Conservation (phyloP, 2,329 filamentous ascomycete genomes). For the Botrytis paeoniae region DNA sequence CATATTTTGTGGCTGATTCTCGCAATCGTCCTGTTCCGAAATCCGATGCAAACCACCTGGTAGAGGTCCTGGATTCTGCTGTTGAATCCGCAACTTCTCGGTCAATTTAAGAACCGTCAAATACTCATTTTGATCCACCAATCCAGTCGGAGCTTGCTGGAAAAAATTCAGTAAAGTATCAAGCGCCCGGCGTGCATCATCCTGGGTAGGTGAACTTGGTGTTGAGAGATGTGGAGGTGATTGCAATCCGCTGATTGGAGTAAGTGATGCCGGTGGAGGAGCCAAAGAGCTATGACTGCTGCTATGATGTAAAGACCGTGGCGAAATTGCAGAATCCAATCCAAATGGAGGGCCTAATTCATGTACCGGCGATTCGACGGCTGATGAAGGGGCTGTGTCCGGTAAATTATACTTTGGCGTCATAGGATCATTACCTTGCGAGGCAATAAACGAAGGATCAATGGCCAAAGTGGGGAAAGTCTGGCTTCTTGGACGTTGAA, state of each 20-base stretch:
- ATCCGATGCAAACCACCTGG: constrained; percentile 43
- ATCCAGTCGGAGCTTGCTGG: constrained; percentile 60
- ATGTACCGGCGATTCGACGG: constrained; percentile 50
- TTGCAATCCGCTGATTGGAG: constrained; percentile 38
- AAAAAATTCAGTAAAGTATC: constrained; percentile 82
- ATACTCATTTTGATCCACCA: constrained; percentile 76
- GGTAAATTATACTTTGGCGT: constrained; percentile 50
- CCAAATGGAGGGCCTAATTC: constrained; percentile 42
- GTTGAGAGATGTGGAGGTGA: constrained; percentile 52
- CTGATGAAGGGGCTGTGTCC: constrained; percentile 41
- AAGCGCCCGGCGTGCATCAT: constrained; percentile 79
- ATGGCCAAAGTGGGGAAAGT: constrained; percentile 75
- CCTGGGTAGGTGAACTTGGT: constrained; percentile 68
- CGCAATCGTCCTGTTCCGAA: constrained; percentile 36
- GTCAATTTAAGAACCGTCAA: constrained; percentile 76
- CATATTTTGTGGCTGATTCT: constrained; percentile 27
- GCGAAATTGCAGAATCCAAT: constrained; percentile 41
- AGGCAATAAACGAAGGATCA: constrained; percentile 52
- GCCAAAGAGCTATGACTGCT: constrained; percentile 51
- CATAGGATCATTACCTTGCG: constrained; percentile 49
- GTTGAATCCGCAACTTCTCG: constrained; percentile 75
- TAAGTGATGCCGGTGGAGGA: constrained; percentile 41
- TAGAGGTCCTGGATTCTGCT: constrained; percentile 32
- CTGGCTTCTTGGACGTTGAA: constrained; percentile 78
- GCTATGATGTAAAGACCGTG: constrained; percentile 49